These are phyloP conservation scores for Tilletia walkeri DNA, from an alignment of 1,284 basidiomycete genomes.

Conservation along the genomic window DNA sequence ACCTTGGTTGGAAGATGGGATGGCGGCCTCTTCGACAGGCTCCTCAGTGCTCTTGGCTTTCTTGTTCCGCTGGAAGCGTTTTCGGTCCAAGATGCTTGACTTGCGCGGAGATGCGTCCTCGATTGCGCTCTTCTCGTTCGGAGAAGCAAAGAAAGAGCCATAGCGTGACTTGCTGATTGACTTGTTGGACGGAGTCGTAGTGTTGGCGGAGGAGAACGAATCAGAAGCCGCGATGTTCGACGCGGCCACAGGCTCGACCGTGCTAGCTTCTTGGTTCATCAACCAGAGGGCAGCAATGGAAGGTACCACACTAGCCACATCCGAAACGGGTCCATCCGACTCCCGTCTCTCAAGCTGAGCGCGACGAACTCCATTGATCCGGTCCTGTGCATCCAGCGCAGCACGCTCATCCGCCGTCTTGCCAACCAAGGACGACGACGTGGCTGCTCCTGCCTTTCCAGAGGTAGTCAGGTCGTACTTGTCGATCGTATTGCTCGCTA, in stretches of 20 bases:
- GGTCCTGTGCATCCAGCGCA: constrained; percentile 10
- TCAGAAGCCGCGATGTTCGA: no score
- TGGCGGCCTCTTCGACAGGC: background rate
- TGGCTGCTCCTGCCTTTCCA: no score
- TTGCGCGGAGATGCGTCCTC: constrained; percentile 14
- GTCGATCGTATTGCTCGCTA: constrained; percentile 15
- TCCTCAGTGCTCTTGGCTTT: background rate
- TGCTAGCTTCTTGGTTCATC: constrained; percentile 26
- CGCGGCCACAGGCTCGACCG: background rate
- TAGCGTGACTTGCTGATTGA: background rate
- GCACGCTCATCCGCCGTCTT: constrained; percentile 16
- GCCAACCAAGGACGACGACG: background rate
- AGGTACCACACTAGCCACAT: constrained; percentile 34
- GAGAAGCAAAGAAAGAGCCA: constrained; percentile 13
- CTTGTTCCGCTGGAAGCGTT: constrained; percentile 21
- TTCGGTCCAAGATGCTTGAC: constrained; percentile 35
- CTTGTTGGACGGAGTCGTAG: no score
- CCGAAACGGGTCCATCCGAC: background rate
- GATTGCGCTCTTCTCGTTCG: constrained; percentile 7
- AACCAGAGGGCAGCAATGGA: constrained; percentile 48
- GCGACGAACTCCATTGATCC: background rate
- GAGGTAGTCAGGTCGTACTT: constrained; percentile 16
- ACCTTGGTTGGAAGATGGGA: background rate
- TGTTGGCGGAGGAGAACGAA: no score
- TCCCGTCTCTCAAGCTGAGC: background rate